Evolutionary conservation across 257 asterid genomes (phyloP).

Genomic region (Solanum appendiculatum): DNA sequence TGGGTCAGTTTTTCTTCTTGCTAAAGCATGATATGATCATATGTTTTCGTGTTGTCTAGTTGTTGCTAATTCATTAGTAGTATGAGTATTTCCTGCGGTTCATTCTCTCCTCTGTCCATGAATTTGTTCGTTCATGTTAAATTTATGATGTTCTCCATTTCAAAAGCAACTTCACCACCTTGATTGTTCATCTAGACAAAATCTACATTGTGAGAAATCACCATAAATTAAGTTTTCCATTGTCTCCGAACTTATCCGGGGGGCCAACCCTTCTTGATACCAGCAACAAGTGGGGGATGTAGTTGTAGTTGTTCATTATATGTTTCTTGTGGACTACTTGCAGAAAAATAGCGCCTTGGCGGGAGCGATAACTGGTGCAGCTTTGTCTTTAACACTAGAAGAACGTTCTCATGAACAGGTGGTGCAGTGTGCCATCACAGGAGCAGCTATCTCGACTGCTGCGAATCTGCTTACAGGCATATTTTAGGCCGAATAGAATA

Average conservation of each 20-base stretch:
- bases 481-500: slow-evolving; percentile 18
- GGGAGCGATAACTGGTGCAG: slow-evolving; percentile 90
- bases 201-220: background rate
- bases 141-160: background rate
- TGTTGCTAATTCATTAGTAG: background rate
- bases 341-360: slow-evolving; percentile 90
- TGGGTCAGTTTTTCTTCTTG: slow-evolving; percentile 37
- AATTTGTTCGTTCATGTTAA: background rate
- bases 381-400: slow-evolving; percentile 54
- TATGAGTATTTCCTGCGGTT: background rate
- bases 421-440: slow-evolving; percentile 78
- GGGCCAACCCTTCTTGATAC: background rate
- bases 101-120: background rate
- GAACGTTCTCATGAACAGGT: slow-evolving; percentile 66
- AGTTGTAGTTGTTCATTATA: background rate
- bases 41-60: background rate
- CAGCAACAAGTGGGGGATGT: background rate
- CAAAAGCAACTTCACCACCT: background rate
- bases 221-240: background rate
- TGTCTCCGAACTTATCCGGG: background rate
- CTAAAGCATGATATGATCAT: background rate
- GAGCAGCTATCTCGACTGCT: slow-evolving; percentile 86
- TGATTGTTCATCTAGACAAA: background rate
- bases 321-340: background rate
- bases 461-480: slow-evolving; percentile 79